A percentile compares a stretch with the other conserved stretches of the same genome.
Evolutionary conservation across 2,329 filamentous ascomycete species (phyloP).

Genomic region (Aspergillus neotritici): DNA sequence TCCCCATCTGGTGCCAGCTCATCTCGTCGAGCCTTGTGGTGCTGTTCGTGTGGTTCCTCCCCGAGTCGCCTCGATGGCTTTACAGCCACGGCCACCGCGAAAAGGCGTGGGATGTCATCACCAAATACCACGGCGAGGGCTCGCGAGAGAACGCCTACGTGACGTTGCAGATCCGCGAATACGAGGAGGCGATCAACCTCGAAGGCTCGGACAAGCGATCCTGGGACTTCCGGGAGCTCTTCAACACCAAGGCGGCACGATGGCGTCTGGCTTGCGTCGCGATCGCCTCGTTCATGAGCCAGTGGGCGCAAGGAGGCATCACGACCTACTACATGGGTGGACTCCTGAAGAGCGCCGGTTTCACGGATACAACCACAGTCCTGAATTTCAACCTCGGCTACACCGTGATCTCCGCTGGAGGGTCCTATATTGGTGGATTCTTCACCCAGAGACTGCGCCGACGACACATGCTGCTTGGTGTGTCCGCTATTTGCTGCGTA

Average conservation of each 20-base stretch:
- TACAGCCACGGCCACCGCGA: slow-evolving; percentile 55
- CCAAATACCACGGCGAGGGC: slow-evolving; percentile 53
- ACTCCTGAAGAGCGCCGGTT: slow-evolving; percentile 49
- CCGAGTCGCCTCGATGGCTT: slow-evolving; percentile 59
- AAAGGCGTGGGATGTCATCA: slow-evolving; percentile 51
- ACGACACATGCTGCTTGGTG: slow-evolving; percentile 50
- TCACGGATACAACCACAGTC: slow-evolving; percentile 44
- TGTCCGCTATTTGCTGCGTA: slow-evolving; percentile 43
- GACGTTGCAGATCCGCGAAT: slow-evolving; percentile 28
- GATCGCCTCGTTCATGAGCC: slow-evolving; percentile 45
- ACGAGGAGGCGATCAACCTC: slow-evolving; percentile 26
- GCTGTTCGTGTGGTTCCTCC: slow-evolving; percentile 49
- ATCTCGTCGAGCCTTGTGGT: slow-evolving; percentile 44
- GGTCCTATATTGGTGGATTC: slow-evolving; percentile 43
- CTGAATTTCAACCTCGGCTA: slow-evolving; percentile 53
- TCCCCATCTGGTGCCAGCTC: slow-evolving; percentile 53
- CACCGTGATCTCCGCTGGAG: slow-evolving; percentile 47
- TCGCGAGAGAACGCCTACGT: slow-evolving; percentile 28
- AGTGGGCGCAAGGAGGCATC: slow-evolving; percentile 37
- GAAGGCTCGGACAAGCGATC: slow-evolving; percentile 49
- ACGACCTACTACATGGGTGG: slow-evolving; percentile 53
- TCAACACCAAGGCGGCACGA: slow-evolving; percentile 44
- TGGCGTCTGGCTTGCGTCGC: slow-evolving; percentile 48
- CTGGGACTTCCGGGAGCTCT: slow-evolving; percentile 55
- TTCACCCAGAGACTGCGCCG: slow-evolving; percentile 56